A percentile compares a stretch with the other conserved stretches of the same genome.
These are phyloP conservation scores for Blastocystis hominis DNA, from an alignment of 352 stramenopile genomes.

Conservation along the genomic window DNA sequence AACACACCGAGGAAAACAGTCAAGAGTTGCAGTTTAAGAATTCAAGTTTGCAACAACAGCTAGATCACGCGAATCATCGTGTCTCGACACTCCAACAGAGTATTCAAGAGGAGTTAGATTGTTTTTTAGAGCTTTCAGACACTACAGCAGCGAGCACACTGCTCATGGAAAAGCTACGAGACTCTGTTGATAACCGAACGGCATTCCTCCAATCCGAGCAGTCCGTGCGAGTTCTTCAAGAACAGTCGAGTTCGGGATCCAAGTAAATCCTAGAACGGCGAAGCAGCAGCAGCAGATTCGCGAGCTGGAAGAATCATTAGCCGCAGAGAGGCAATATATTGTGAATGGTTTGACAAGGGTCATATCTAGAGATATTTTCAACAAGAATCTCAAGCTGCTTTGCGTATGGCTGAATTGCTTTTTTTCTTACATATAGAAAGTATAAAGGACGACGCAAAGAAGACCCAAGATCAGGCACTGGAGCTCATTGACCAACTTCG, in stretches of 20 bases:
- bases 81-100: background rate
- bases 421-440: background rate
- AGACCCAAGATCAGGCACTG: background rate
- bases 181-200: background rate
- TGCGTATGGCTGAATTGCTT: background rate
- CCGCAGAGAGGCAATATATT: slow-evolving; percentile 17
- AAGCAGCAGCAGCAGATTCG: background rate
- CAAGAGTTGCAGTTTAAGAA: slow-evolving; percentile 44
- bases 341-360: background rate
- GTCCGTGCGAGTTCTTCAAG: background rate
- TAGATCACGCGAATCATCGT: background rate
- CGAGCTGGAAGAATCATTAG: background rate
- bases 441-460: slow-evolving; percentile 9
- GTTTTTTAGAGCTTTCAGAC: background rate
- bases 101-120: background rate
- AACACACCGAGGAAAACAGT: background rate
- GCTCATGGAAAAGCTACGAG: background rate
- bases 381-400: background rate
- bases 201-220: background rate
- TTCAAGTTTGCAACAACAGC: background rate
- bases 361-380: slow-evolving; percentile 30
- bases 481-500: background rate
- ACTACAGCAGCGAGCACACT: background rate
- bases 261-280: background rate
- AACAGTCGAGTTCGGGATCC: background rate